phyloP scores from a whole-genome alignment of 1,139 yeast species.

The Chernovozyma aurita region DNA sequence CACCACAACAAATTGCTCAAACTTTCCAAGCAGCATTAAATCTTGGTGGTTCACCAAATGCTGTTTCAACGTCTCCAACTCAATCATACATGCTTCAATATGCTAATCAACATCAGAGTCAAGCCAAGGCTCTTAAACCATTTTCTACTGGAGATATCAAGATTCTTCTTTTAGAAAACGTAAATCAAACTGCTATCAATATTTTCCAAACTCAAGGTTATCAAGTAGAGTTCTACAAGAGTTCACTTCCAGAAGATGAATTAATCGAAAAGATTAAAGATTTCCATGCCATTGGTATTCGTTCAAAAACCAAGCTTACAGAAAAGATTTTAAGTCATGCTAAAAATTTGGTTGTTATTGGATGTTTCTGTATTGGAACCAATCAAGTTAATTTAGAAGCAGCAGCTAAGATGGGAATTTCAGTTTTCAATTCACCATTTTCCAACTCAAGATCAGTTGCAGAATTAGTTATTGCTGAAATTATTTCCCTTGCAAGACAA shows the following conservation, averaged over 20 bases:
- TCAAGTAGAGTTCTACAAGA: slow-evolving; percentile 91
- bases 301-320: slow-evolving; percentile 91
- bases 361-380: slow-evolving; percentile 99
- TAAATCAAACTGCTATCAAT: slow-evolving; percentile 84
- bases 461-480: slow-evolving; percentile 93
- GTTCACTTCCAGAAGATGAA: slow-evolving; percentile 88
- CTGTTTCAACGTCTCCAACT: slow-evolving; percentile 74
- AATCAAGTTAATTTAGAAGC: slow-evolving; percentile 91
- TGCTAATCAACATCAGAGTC: slow-evolving; percentile 28
- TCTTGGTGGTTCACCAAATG: slow-evolving; percentile 57
- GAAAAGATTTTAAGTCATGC: slow-evolving; percentile 79
- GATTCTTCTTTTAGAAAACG: slow-evolving; percentile 85
- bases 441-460: slow-evolving; percentile 98
- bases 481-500: slow-evolving; percentile 92
- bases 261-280: slow-evolving; percentile 89
- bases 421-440: slow-evolving; percentile 98
- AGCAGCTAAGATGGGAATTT: slow-evolving; percentile 91
- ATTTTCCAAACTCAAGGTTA: slow-evolving; percentile 88
- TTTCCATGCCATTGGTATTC: slow-evolving; percentile 95
- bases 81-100: slow-evolving; percentile 47
- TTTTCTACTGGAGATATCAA: slow-evolving; percentile 90
- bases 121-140: slow-evolving; percentile 73
- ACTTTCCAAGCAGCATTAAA: slow-evolving; percentile 52
- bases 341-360: slow-evolving; percentile 82
- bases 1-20: slow-evolving; percentile 65